phyloP scores from a whole-genome alignment of 2,329 filamentous ascomycete species.

The Hymenoscyphus occultus region DNA sequence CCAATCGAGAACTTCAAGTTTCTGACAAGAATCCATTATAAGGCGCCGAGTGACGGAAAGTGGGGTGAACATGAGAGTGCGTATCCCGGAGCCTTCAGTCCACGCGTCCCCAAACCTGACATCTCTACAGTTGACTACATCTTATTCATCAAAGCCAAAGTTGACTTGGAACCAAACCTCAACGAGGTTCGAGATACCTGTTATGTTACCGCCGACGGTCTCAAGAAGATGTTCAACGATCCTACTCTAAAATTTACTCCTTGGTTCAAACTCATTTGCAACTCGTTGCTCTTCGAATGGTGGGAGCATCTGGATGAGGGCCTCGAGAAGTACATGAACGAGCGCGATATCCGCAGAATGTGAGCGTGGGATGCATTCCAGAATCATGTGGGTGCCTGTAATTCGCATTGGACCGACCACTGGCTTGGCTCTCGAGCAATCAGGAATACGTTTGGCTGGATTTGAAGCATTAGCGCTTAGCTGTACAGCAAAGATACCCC shows the following conservation, averaged over 20 bases:
- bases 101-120: slow-evolving; percentile 9
- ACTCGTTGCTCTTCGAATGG: slow-evolving; percentile 97
- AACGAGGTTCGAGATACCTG: slow-evolving; percentile 86
- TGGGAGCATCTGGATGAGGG: slow-evolving; percentile 82
- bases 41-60: slow-evolving; percentile 92
- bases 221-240: slow-evolving; percentile 84
- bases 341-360: slow-evolving; percentile 88
- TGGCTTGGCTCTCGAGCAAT: not conserved
- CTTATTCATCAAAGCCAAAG: slow-evolving; percentile 92
- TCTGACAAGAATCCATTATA: slow-evolving; percentile 96
- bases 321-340: slow-evolving; percentile 80
- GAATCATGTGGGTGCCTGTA: slow-evolving; percentile 1
- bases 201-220: slow-evolving; percentile 78
- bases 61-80: slow-evolving; percentile 98
- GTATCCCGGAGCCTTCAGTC: slow-evolving; percentile 37
- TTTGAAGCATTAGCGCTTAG: slow-evolving; percentile 3
- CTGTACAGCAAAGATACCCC: slow-evolving; percentile 10
- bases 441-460: slow-evolving; percentile 5
- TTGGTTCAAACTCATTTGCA: slow-evolving; percentile 99
- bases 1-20: slow-evolving; percentile 90
- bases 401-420: not conserved
- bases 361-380: slow-evolving; percentile 20
- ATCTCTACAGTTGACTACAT: slow-evolving; percentile 82
- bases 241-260: slow-evolving; percentile 83
- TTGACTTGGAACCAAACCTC: slow-evolving; percentile 74